phyloP scores from a whole-genome alignment of 495 filamentous ascomycete genomes.

The Penicillium angulare region DNA sequence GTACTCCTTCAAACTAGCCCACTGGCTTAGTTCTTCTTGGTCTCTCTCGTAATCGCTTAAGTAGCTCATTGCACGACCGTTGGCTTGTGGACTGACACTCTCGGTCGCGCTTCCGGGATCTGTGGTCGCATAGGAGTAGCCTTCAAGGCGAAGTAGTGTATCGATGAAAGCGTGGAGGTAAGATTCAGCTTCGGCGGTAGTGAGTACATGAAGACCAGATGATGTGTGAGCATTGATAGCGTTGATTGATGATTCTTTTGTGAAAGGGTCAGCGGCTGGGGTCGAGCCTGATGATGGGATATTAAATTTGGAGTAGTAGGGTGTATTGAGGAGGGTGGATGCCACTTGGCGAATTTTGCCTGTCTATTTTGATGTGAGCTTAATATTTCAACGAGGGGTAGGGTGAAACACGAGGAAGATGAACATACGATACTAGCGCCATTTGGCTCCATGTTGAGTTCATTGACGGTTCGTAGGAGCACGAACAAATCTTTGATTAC shows the following conservation, averaged over 20 bases:
- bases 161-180: slow-evolving; percentile 67
- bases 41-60: slow-evolving; percentile 57
- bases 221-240: slow-evolving; percentile 8
- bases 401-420: neutral
- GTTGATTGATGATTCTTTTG: slow-evolving; percentile 4
- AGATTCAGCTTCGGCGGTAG: slow-evolving; percentile 53
- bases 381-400: slow-evolving; percentile 1
- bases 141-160: slow-evolving; percentile 67
- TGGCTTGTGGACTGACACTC: slow-evolving; percentile 23
- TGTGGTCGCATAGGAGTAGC: slow-evolving; percentile 18
- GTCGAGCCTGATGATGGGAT: slow-evolving; percentile 2
- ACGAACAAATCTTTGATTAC: slow-evolving; percentile 73
- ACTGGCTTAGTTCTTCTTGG: slow-evolving; percentile 67
- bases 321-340: slow-evolving; percentile 65
- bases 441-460: slow-evolving; percentile 82
- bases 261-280: slow-evolving; percentile 6
- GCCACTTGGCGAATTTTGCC: slow-evolving; percentile 74
- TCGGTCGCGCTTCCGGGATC: slow-evolving; percentile 11
- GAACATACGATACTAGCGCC: slow-evolving; percentile 63
- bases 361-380: slow-evolving; percentile 42
- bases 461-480: slow-evolving; percentile 66
- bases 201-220: slow-evolving; percentile 33
- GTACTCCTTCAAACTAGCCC: slow-evolving; percentile 72
- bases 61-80: slow-evolving; percentile 42
- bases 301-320: slow-evolving; percentile 31